phyloP scores from a whole-genome alignment of 805 yeast species.

The Dipodascus geniculatus region DNA sequence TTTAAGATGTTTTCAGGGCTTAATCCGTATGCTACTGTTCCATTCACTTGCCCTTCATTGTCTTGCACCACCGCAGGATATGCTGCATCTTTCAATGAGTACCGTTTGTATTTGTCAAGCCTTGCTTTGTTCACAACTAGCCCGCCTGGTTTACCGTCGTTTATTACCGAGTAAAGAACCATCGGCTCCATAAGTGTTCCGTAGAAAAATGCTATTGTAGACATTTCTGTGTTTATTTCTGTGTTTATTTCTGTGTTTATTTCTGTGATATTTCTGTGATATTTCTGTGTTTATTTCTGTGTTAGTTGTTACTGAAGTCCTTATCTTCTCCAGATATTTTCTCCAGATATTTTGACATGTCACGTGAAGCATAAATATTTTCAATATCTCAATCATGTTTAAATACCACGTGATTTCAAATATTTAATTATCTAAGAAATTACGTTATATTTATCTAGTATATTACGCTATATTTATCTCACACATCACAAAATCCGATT shows the following conservation, averaged over 20 bases:
- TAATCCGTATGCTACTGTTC: conserved; percentile 13
- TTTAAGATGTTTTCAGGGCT: conserved; percentile 10
- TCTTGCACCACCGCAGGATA: conserved; percentile 14
- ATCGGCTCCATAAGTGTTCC: conserved; percentile 17
- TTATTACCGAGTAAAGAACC: conserved; percentile 14
- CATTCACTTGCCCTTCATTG: conserved; percentile 9
- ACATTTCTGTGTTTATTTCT: background rate
- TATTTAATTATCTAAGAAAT: no score
- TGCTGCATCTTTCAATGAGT: conserved; percentile 11
- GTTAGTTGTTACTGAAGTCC: no score
- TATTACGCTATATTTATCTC: no score
- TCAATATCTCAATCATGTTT: no score
- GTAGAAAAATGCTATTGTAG: conserved; percentile 8
- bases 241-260: background rate
- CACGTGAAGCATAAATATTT: no score
- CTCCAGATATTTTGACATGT: no score
- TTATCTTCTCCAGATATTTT: no score
- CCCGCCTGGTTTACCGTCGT: conserved; percentile 4
- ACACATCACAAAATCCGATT: no score
- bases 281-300: no score
- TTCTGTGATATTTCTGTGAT: background rate
- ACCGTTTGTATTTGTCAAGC: conserved; percentile 12
- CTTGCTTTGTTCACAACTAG: conserved; percentile 11
- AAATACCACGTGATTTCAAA: no score
- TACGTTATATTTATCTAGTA: no score